Evolutionary conservation across 768 basidiomycete genomes (phyloP).

Genomic region (Flagelloscypha sp.): DNA sequence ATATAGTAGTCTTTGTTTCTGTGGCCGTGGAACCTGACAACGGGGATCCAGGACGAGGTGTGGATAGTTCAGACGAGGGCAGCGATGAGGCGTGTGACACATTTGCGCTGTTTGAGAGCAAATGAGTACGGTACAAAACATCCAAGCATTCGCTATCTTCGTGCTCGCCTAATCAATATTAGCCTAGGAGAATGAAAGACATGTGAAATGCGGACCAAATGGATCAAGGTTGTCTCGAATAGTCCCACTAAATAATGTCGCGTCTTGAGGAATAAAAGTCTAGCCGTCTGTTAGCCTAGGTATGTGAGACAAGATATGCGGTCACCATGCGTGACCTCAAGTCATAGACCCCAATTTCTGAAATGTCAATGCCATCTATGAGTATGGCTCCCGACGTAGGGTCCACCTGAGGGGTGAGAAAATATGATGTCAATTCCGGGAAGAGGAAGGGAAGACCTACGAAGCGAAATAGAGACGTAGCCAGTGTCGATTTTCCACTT

Average conservation of each 20-base stretch:
- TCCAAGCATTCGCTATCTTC: slow-evolving; percentile 74
- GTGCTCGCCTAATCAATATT: no score
- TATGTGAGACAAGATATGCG: slow-evolving; percentile 1
- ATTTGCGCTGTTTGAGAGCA: slow-evolving; percentile 46
- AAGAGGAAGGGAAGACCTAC: slow-evolving; percentile 7
- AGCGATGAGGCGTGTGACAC: slow-evolving; percentile 40
- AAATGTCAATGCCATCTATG: slow-evolving; percentile 39
- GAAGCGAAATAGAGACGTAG: slow-evolving; percentile 32
- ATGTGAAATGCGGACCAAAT: slow-evolving; percentile 30
- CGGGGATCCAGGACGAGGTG: slow-evolving; percentile 31
- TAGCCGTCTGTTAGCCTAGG: slow-evolving; percentile 9
- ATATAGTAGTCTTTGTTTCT: slow-evolving; percentile 48
- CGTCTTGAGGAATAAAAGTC: slow-evolving; percentile 47
- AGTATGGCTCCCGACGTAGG: slow-evolving; percentile 26
- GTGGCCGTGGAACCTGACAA: slow-evolving; percentile 36
- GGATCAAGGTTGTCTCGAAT: slow-evolving; percentile 45
- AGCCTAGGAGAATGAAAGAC: no score
- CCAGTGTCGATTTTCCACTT: slow-evolving; percentile 21
- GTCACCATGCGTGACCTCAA: background rate
- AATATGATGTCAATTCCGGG: no score
- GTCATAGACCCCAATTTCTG: slow-evolving; percentile 32
- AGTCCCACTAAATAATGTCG: slow-evolving; percentile 50
- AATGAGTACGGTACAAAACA: slow-evolving; percentile 73
- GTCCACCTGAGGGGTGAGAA: slow-evolving; percentile 19
- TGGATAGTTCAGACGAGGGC: no score